Percentiles rank a stretch among this genome's conserved stretches.
These are phyloP conservation scores for Bipolaris oryzae DNA, from an alignment of 2,329 filamentous ascomycete genomes.

Conservation along the genomic window DNA sequence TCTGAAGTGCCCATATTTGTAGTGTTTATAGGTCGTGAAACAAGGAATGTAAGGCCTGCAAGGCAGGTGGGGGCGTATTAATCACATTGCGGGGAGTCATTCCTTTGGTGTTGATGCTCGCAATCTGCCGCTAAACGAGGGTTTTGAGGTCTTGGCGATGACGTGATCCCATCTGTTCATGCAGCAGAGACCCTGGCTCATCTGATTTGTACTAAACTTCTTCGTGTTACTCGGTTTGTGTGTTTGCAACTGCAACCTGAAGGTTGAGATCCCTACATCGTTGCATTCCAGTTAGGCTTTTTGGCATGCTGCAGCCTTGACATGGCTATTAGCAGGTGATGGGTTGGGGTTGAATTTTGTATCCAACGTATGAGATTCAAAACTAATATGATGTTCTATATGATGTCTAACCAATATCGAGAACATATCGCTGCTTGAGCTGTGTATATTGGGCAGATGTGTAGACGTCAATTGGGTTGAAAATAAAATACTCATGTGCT, in stretches of 20 bases:
- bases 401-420: too few species aligned
- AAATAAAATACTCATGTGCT: too few species aligned
- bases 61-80: conserved; percentile 16
- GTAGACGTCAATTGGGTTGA: too few species aligned
- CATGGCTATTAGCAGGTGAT: too few species aligned
- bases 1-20: conserved; percentile 27
- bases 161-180: conserved; percentile 31
- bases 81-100: conserved; percentile 38
- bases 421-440: too few species aligned
- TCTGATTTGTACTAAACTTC: not conserved
- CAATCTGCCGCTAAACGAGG: conserved; percentile 33
- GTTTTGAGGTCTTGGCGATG: conserved; percentile 35
- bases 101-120: conserved; percentile 28
- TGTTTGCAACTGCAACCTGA: not conserved
- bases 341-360: too few species aligned
- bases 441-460: too few species aligned
- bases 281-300: too few species aligned
- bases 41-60: conserved; percentile 16
- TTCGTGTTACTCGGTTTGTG: not conserved
- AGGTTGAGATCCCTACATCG: not conserved
- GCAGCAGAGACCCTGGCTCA: too few species aligned
- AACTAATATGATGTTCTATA: too few species aligned
- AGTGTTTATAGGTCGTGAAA: conserved; percentile 12
- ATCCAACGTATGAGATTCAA: too few species aligned
- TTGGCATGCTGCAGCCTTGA: too few species aligned